Evolutionary conservation across 2,329 filamentous ascomycete species (phyloP), one percentile per base, ranked within the genome.

Genomic region (Alternaria triticina): DNA sequence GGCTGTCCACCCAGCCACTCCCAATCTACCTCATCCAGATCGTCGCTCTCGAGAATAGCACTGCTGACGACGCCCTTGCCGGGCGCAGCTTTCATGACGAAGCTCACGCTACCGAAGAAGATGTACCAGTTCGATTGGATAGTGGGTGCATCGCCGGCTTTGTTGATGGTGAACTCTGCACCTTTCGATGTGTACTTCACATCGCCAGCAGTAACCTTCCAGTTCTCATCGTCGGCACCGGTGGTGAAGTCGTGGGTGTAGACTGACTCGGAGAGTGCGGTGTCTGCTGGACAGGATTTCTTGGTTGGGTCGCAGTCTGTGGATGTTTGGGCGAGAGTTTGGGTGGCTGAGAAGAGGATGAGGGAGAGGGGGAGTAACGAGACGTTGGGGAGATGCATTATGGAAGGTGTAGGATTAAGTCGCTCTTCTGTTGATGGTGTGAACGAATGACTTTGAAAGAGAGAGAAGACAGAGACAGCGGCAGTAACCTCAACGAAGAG

Each of bases 11-110:
- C 92, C 56, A 93, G 84, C 73, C 92, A 91, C 75, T 94, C 92
- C 81, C 91, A 94, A 75, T 96, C 93, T 40, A 96, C 88, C 80
- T 96, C 92, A 76, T 96, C 93, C 7, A 94, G 85, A 70, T 93
- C 90, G 68, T 95, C 90, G 59, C 91, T 94, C 69, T 95, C 84
- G 78, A 94, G 85, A 78, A 96, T 94, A 72, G 96, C 89, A 67
- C 90, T 86, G 75, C 89, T 92, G 70, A 97, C 88, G 63, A 97
- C 89, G 50, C 94, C 93, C 6, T 82, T 83, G 10, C 94, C 93
- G 1, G 84, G 81, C 1, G 93, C 89, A 6, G 91, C 90, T 81
- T 91, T 91, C 82, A 96, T 86, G 69, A 87, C 83, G 60, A 95
- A 85, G 78, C 94, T 91, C 59, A 92, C 89, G 59, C 89, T 87